Conservation (phyloP, 345 rosid genomes). For the Populus tremula region DNA sequence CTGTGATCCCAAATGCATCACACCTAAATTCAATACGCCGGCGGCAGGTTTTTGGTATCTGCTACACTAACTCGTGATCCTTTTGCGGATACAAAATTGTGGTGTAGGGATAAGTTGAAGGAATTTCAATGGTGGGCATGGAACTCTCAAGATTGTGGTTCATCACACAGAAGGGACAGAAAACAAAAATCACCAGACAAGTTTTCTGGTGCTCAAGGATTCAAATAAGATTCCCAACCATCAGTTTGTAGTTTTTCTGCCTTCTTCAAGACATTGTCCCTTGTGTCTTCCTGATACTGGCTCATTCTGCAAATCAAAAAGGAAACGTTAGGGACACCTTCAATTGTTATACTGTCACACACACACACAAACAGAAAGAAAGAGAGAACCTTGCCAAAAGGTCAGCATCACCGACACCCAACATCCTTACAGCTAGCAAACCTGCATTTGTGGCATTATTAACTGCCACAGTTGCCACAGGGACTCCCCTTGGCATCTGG, state of each 20-base stretch:
- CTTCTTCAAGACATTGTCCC: constrained; percentile 62
- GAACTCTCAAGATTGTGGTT: not conserved
- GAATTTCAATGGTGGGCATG: not conserved
- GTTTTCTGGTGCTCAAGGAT: constrained; percentile 6
- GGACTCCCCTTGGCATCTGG: constrained; percentile 97
- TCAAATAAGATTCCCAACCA: constrained; percentile 72
- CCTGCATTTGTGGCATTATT: constrained; percentile 88
- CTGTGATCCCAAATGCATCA: not conserved
- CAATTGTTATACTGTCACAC: not conserved
- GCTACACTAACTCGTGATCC: not conserved
- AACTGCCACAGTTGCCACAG: constrained; percentile 90
- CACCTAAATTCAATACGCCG: not conserved
- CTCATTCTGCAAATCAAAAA: constrained; percentile 56
- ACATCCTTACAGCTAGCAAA: constrained; percentile 70
- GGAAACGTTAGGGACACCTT: not conserved
- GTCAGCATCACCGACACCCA: constrained; percentile 69
- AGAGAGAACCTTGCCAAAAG: constrained; percentile 41
- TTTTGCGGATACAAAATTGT: not conserved
- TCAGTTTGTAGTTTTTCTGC: constrained; percentile 62
- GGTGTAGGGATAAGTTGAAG: not conserved
- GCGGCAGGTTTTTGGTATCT: not conserved
- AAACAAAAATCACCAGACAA: not conserved
- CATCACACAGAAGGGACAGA: not conserved
- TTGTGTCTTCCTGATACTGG: constrained; percentile 82
- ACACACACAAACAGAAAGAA: not conserved